Base-by-base conservation (phyloP, 1,284 basidiomycete species). In the Ganoderma meredithae region DNA sequence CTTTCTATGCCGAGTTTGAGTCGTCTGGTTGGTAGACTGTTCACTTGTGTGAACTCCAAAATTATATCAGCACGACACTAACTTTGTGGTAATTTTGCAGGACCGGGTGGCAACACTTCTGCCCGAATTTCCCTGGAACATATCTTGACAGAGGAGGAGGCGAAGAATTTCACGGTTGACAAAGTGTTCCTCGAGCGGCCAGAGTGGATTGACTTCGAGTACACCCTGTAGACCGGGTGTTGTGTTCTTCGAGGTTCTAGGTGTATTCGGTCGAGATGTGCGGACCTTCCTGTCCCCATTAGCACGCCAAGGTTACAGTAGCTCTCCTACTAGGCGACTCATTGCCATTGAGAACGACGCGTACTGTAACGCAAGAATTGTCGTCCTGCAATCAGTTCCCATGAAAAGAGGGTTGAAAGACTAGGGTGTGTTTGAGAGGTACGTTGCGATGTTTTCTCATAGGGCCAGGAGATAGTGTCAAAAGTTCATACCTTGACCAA, bases 1-100 rank as follows among this genome's bases (percentile, higher is more conserved):
- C 84, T 0, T 88, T 86, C 73, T 90, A 85, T 62, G 90, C 88
- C 0, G 90, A 91, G 75, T 89, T 79, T 68, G 78, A 82, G 25
- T 89, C 88, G 1, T 80, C 79, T 22, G 89, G 89, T 86, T 43
- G 41, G 65, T 66, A 53, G 2, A 40, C 5, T 43, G 65, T 66
- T 49, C 5, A 33, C 4, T 6, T 41, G 13, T 12, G 10, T 3
- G 3, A 13, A 15, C 40, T 12, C 40, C 13, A 9, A 41, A 13
- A 12, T 39, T 43, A 43, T 43, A 43, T 6, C 41, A 5, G 15
- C 3, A 43, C 41, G 41, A 17, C 3, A 43, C 41, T 6, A 4
- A 43, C 5, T 13, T 52, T 10, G 25, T 52, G 12, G 3, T 5
- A 25, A 1, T 0, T 22, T 69, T 25, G 41, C 39, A 89, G 89